Percentiles rank a stretch among this genome's conserved stretches.
These are phyloP conservation scores for Suhomyces sp. DNA, from an alignment of 805 yeast genomes.

Conservation along the genomic window DNA sequence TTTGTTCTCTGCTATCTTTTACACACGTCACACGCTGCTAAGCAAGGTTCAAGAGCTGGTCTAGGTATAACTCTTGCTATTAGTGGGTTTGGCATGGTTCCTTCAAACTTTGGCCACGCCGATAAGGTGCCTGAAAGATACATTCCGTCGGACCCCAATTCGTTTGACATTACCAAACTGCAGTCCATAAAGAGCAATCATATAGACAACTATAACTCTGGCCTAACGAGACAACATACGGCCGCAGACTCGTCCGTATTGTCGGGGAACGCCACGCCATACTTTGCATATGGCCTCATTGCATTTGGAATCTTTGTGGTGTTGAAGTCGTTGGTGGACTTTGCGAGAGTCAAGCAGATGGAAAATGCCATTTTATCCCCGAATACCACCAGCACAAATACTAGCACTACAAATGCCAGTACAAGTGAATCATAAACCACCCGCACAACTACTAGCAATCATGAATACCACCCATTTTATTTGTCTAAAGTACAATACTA, in stretches of 20 bases:
- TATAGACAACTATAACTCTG: constrained; percentile 30
- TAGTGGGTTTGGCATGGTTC: constrained; percentile 47
- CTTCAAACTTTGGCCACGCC: constrained; percentile 39
- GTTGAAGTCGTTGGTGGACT: constrained; percentile 67
- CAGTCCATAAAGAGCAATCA: constrained; percentile 24
- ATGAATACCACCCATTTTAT: no score
- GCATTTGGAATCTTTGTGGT: constrained; percentile 66
- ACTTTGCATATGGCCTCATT: constrained; percentile 61
- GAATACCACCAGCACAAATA: constrained; percentile 1
- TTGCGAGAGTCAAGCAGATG: constrained; percentile 70
- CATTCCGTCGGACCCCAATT: constrained; percentile 35
- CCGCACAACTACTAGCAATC: no score
- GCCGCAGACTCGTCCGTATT: constrained; percentile 41
- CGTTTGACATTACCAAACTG: constrained; percentile 28
- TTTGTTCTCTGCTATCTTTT: constrained; percentile 84
- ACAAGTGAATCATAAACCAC: background rate
- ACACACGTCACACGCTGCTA: constrained; percentile 96
- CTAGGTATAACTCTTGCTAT: constrained; percentile 79
- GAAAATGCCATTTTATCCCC: constrained; percentile 61
- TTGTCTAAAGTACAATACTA: background rate
- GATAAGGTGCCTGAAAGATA: constrained; percentile 32
- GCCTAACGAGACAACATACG: constrained; percentile 30
- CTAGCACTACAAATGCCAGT: constrained; percentile 6
- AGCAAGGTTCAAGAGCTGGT: constrained; percentile 92
- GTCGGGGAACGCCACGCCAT: constrained; percentile 55